A percentile compares a stretch with the other conserved stretches of the same genome.
Conservation (phyloP, 768 basidiomycete species). For the Phanerochaete carnosa region DNA sequence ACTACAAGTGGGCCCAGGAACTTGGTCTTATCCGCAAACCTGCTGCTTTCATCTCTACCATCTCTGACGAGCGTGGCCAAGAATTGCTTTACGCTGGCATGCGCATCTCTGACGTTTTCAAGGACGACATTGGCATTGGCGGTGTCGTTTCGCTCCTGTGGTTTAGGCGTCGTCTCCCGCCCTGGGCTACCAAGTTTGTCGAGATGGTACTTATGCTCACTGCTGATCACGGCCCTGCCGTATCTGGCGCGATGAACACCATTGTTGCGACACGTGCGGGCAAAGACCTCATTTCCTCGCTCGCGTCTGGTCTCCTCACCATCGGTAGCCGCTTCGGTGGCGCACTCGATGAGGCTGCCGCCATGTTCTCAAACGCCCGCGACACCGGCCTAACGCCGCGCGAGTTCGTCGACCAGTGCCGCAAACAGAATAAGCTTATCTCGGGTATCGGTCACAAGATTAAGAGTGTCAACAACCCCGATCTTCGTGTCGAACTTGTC, state of each 20-base stretch:
- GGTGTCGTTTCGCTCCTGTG: slow-evolving; percentile 95
- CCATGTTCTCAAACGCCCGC: slow-evolving; percentile 91
- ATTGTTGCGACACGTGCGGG: slow-evolving; percentile 99
- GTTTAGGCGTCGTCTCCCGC: slow-evolving; percentile 94
- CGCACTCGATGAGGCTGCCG: slow-evolving; percentile 94
- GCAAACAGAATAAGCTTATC: slow-evolving; percentile 95
- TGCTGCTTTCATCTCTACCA: slow-evolving; percentile 97
- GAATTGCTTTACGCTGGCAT: slow-evolving; percentile 98
- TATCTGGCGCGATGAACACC: slow-evolving; percentile 99
- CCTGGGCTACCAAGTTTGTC: slow-evolving; percentile 97
- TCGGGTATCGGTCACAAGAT: slow-evolving; percentile 99
- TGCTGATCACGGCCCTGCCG: slow-evolving; percentile 96
- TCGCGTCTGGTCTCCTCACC: slow-evolving; percentile 93
- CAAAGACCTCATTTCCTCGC: slow-evolving; percentile 96
- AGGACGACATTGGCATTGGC: slow-evolving; percentile 93
- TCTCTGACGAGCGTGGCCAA: slow-evolving; percentile 98
- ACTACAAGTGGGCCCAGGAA: slow-evolving; percentile 99
- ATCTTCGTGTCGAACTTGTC: slow-evolving; percentile 87
- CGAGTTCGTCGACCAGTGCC: slow-evolving; percentile 93
- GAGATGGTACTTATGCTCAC: slow-evolving; percentile 99
- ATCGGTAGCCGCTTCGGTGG: slow-evolving; percentile 99
- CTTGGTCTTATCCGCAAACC: slow-evolving; percentile 98
- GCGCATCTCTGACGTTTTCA: slow-evolving; percentile 98
- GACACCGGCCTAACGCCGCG: slow-evolving; percentile 94
- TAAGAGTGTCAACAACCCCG: slow-evolving; percentile 97